A percentile compares a stretch with the other conserved stretches of the same genome.
Conservation (phyloP, 768 basidiomycete genomes). For the Suillus fuscotomentosus region DNA sequence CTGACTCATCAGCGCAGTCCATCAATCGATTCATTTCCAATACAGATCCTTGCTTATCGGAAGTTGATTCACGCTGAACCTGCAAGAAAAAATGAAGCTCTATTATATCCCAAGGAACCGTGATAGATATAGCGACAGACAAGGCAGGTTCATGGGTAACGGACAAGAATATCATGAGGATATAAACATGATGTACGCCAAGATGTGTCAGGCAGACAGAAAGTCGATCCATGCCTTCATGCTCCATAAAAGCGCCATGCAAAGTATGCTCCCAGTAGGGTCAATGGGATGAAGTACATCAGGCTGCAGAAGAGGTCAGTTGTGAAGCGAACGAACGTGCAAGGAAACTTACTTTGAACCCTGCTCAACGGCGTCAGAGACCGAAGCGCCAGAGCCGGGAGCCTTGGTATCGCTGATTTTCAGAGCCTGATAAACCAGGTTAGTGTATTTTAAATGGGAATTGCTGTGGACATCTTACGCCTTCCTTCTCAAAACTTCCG, state of each 20-base stretch:
- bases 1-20: neutral
- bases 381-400: constrained; percentile 38
- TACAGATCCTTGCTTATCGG: neutral
- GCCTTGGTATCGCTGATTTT: constrained; percentile 55
- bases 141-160: constrained; percentile 2
- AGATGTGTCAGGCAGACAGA: neutral
- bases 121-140: constrained; percentile 13
- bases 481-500: constrained; percentile 76
- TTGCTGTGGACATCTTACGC: constrained; percentile 42
- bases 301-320: constrained; percentile 39
- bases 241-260: constrained; percentile 77
- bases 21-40: neutral
- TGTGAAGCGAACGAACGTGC: constrained; percentile 3
- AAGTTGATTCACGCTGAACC: neutral
- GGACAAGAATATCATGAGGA: constrained; percentile 14
- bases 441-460: constrained; percentile 7
- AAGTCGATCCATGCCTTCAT: constrained; percentile 14
- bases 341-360: constrained; percentile 59
- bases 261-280: constrained; percentile 80
- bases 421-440: constrained; percentile 37
- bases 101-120: constrained; percentile 20
- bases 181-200: constrained; percentile 9
- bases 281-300: constrained; percentile 85
- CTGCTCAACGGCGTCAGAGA: constrained; percentile 52
- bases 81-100: constrained; percentile 6